Base-by-base conservation (phyloP, 345 rosid species). In the Bruguiera parviflora region DNA sequence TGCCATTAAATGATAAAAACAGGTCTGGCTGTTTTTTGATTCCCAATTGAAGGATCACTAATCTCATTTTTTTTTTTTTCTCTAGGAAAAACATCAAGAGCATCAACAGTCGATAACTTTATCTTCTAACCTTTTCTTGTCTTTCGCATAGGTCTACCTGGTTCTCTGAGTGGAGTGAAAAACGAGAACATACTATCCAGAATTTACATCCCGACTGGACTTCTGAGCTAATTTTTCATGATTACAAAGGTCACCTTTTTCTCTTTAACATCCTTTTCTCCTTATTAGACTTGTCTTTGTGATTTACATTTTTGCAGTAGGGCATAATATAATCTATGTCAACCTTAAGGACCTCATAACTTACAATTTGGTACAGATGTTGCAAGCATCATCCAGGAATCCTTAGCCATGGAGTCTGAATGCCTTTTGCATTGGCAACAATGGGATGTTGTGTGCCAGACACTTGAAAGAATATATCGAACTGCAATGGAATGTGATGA, bases 91-190 rank as follows among this genome's bases (percentile, higher is more conserved):
- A 43, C 15, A 43, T 11, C 49, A 43, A 43, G 49, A 11, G 49
- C 18, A 13, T 43, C 49, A 3, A 43, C 49, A 43, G 49, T 18
- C 49, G 13, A 43, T 13, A 43, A 43, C 18, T 43, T 39, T 56
- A 27, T 24, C 13, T 24, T 56, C 29, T 56, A 24, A 21, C 16
- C 16, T 56, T 56, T 15, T 64, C 8, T 72, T 62, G 33, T 76
- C 67, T 70, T 52, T 67, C 72, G 61, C 73, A 61, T 77, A 94
- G 97, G 78, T 78, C 72, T 79, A 37, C 77, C 16, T 88, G 97
- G 95, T 85, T 72, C 61, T 61, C 66, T 51, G 79, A 74, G 37
- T 95, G 97, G 96, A 82, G 70, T 39, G 49, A 76, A 68, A 79
- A 77, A 72, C 75, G 81, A 19, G 69, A 57, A 60, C 77, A 77